Evolutionary conservation across 371 early-diverging fungal genomes (phyloP), one percentile per base, ranked within the genome.

Genomic region (Amoeboaphelidium occidentale): DNA sequence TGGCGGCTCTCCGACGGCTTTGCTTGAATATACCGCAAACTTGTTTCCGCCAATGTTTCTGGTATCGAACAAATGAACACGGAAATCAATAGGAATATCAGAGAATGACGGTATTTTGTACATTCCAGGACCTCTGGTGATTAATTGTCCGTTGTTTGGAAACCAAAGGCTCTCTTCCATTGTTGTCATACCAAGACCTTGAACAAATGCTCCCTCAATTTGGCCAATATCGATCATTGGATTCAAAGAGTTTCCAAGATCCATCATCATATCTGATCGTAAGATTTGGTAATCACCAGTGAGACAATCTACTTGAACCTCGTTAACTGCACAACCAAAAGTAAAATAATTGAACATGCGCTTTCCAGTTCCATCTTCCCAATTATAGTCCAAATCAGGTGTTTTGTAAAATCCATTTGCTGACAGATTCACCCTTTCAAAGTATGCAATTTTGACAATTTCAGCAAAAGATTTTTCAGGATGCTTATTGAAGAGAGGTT

Each of bases 1-100:
- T 27, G 84, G 84, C 23, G 81, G 84, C 58, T 83, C 84, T 6
- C 84, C 84, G 23, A 83, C 70, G 44, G 77, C 84, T 66, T 83
- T 83, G 47, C 73, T 72, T 44, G 74, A 71, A 58, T 73, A 75
- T 42, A 83, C 69, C 20, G 81, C 77, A n/a, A n/a, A n/a, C n/a
- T n/a, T n/a, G n/a, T n/a, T n/a, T n/a, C n/a, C n/a, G n/a, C n/a
- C n/a, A n/a, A n/a, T n/a, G n/a, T n/a, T n/a, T n/a, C n/a, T n/a
- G n/a, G n/a, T n/a, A n/a, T n/a, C n/a, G 50, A 74, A 67, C 21
- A 67, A 61, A 26, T 58, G 51, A 24, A 83, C 64, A 39, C 74
- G 66, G 58, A 83, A 74, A 52, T 78, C 75, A 23, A 70, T 68
- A 10, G 84, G 81, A 49, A 78, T 74, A 57, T 79, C 79, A 49